phyloP scores from a whole-genome alignment of 768 basidiomycete genomes.

The Russula virescens region DNA sequence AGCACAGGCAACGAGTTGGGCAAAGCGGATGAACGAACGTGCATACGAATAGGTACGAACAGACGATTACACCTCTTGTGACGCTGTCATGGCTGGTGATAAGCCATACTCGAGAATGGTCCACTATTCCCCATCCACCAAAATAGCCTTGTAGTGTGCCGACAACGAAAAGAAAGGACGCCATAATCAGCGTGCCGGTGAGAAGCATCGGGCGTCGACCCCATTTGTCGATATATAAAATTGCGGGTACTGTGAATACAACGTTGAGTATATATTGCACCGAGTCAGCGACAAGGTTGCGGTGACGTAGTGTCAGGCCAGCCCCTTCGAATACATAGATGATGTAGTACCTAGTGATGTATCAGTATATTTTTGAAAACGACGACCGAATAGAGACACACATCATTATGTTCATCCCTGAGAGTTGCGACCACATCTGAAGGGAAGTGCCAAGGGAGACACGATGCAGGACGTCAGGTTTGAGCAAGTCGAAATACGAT shows the following conservation, averaged over 20 bases:
- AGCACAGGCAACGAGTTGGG: neutral
- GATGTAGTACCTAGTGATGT: conserved; percentile 42
- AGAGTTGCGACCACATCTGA: conserved; percentile 77
- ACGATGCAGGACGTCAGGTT: conserved; percentile 60
- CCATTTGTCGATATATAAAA: conserved; percentile 69
- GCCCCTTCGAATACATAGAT: conserved; percentile 74
- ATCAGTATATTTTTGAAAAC: neutral
- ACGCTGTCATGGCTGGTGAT: conserved; percentile 48
- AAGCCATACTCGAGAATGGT: conserved; percentile 47
- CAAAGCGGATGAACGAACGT: conserved; percentile 25
- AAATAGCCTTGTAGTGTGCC: conserved; percentile 67
- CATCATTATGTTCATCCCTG: conserved; percentile 83
- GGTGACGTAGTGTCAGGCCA: conserved; percentile 67
- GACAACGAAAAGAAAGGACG: conserved; percentile 71
- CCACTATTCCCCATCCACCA: conserved; percentile 54
- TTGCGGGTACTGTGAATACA: conserved; percentile 39
- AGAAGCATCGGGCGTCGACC: conserved; percentile 77
- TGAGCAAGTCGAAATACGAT: conserved; percentile 60
- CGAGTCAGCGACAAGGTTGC: conserved; percentile 68
- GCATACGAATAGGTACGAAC: conserved; percentile 72
- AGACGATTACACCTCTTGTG: conserved; percentile 70
- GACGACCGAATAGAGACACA: conserved; percentile 27
- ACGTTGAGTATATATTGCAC: conserved; percentile 50
- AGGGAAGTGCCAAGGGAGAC: conserved; percentile 63
- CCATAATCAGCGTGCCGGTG: conserved; percentile 60